Conservation (phyloP, 1,139 yeast species). For the Pichia sp. region DNA sequence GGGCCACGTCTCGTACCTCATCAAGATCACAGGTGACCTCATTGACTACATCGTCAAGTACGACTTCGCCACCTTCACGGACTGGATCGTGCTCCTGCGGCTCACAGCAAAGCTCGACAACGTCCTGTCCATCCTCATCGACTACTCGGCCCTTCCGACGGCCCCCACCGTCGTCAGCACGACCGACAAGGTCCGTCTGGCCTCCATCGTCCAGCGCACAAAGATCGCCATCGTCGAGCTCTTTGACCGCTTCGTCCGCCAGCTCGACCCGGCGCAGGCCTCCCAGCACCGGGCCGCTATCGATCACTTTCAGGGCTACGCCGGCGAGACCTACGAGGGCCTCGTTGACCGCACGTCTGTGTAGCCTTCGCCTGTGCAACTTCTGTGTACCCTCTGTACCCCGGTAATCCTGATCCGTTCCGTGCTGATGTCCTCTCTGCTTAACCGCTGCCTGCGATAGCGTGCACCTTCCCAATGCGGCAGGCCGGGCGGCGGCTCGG, state of each 20-base stretch:
- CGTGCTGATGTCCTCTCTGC: no score
- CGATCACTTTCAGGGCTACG: slow-evolving; percentile 22
- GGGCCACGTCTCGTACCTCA: slow-evolving; percentile 58
- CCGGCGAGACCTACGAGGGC: slow-evolving; percentile 34
- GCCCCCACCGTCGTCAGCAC: slow-evolving; percentile 18
- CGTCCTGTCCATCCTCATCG: slow-evolving; percentile 27
- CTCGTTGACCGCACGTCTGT: slow-evolving; percentile 32
- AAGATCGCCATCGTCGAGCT: slow-evolving; percentile 25
- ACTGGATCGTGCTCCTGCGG: slow-evolving; percentile 22
- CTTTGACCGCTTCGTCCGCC: slow-evolving; percentile 24
- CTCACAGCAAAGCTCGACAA: slow-evolving; percentile 29
- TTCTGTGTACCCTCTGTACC: no score
- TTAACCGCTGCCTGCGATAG: neutral
- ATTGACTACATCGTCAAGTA: slow-evolving; percentile 57
- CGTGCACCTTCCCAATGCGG: slow-evolving; percentile 9
- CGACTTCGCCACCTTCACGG: slow-evolving; percentile 26
- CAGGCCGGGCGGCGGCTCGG: neutral
- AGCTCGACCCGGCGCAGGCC: slow-evolving; percentile 7
- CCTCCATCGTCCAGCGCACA: slow-evolving; percentile 29
- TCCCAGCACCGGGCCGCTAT: slow-evolving; percentile 7
- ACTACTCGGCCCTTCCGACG: slow-evolving; percentile 18
- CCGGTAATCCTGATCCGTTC: no score
- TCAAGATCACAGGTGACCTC: slow-evolving; percentile 61
- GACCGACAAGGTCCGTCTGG: slow-evolving; percentile 33
- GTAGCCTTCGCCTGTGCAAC: slow-evolving; percentile 5